These are phyloP conservation scores for Blakeslea trispora DNA, from an alignment of 371 early-diverging fungal genomes.

Conservation along the genomic window DNA sequence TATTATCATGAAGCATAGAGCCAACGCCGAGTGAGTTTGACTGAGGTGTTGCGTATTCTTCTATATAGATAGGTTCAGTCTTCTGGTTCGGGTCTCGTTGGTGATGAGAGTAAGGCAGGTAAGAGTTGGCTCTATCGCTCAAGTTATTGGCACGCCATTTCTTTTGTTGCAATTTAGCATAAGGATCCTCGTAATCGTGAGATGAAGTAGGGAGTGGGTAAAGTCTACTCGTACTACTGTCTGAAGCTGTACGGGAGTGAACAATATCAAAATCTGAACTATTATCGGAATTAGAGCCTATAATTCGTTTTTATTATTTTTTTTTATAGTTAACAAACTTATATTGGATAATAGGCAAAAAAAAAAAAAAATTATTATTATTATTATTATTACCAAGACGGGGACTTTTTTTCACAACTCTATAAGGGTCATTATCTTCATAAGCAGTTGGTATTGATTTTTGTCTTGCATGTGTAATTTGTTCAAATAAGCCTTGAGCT, in stretches of 20 bases:
- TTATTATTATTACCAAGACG: constrained; percentile 15
- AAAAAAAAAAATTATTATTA: constrained; percentile 3
- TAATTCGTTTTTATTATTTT: no score
- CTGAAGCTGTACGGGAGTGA: constrained; percentile 45
- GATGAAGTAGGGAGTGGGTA: constrained; percentile 12
- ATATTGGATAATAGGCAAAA: constrained; percentile 5
- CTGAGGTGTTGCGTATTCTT: constrained; percentile 20
- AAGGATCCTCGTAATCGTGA: constrained; percentile 38
- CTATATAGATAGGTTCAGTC: constrained; percentile 41
- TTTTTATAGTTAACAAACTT: not conserved
- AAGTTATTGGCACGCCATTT: not conserved
- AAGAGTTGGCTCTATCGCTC: constrained; percentile 40
- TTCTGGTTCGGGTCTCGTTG: constrained; percentile 31
- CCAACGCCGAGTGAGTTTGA: constrained; percentile 24
- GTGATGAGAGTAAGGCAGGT: constrained; percentile 51
- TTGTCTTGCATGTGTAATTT: constrained; percentile 5
- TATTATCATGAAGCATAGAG: constrained; percentile 30
- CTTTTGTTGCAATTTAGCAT: constrained; percentile 14
- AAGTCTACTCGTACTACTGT: constrained; percentile 43
- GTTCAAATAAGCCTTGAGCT: not conserved
- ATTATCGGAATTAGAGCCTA: constrained; percentile 24
- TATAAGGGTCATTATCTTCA: constrained; percentile 33
- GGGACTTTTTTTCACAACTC: constrained; percentile 20
- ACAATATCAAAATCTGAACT: constrained; percentile 25
- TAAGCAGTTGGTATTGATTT: constrained; percentile 21